Evolutionary conservation across 2,329 filamentous ascomycete genomes (phyloP).

Genomic region (Aureobasidium sp.): DNA sequence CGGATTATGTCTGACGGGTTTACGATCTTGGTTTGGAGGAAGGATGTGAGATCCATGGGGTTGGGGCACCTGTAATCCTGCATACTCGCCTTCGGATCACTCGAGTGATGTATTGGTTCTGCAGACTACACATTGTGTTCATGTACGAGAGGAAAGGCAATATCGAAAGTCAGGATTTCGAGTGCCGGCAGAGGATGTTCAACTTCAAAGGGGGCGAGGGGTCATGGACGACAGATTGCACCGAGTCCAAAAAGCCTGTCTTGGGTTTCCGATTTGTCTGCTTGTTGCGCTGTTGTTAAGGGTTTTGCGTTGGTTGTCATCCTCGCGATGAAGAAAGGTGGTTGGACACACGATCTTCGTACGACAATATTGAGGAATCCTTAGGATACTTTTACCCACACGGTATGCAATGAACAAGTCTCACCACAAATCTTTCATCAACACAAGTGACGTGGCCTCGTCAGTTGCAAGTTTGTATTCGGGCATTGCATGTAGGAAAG

Average conservation of each 20-base stretch:
- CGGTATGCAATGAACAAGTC: too few species aligned
- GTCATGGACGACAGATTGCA: too few species aligned
- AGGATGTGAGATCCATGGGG: not conserved
- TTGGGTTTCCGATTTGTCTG: too few species aligned
- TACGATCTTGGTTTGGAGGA: not conserved
- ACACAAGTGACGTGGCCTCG: not conserved
- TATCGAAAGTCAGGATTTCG: not conserved
- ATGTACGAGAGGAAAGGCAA: not conserved
- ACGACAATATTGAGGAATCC: too few species aligned
- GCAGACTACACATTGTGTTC: not conserved
- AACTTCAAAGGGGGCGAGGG: too few species aligned
- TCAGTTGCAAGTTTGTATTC: not conserved
- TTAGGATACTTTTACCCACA: too few species aligned
- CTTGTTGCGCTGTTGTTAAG: too few species aligned
- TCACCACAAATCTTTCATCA: not conserved
- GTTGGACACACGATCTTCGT: too few species aligned
- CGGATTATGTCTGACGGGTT: not conserved
- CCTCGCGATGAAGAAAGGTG: too few species aligned
- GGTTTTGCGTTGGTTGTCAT: too few species aligned
- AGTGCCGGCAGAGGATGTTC: too few species aligned
- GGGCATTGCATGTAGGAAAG: not conserved
- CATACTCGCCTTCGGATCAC: not conserved
- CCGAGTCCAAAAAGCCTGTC: too few species aligned
- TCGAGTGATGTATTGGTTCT: not conserved
- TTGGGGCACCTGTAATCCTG: not conserved